phyloP scores from a whole-genome alignment of 2,329 filamentous ascomycete species.

The Fusarium lateritium region DNA sequence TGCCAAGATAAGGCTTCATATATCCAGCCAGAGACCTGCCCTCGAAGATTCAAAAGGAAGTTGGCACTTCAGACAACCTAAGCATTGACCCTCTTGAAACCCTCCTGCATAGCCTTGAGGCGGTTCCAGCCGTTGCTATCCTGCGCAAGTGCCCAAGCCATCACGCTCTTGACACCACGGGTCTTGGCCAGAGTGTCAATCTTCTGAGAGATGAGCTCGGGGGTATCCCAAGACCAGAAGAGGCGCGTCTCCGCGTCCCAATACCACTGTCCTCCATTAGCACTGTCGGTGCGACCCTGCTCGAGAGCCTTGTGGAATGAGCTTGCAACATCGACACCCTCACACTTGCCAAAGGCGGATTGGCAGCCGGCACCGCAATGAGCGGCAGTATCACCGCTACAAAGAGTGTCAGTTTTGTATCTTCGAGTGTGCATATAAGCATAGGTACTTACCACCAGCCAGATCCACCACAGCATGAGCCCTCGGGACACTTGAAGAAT shows the following conservation, averaged over 20 bases:
- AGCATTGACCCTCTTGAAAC: slow-evolving; percentile 17
- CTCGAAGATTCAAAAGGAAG: too few species aligned
- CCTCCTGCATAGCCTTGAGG: slow-evolving; percentile 59
- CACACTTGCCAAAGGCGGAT: slow-evolving; percentile 35
- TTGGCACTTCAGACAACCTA: not conserved
- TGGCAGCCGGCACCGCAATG: slow-evolving; percentile 46
- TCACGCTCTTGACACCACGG: slow-evolving; percentile 63
- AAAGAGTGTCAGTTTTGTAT: not conserved
- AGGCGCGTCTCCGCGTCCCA: slow-evolving; percentile 62
- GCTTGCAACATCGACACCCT: slow-evolving; percentile 32
- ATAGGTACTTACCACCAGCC: slow-evolving; percentile 42
- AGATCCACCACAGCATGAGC: slow-evolving; percentile 37
- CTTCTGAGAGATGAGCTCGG: slow-evolving; percentile 63
- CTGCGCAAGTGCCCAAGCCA: slow-evolving; percentile 68
- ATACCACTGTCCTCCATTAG: slow-evolving; percentile 69
- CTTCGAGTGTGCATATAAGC: not conserved
- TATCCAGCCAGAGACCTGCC: too few species aligned
- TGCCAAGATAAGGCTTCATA: too few species aligned
- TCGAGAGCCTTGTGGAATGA: slow-evolving; percentile 60
- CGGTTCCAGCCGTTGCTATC: slow-evolving; percentile 62
- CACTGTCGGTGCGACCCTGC: slow-evolving; percentile 60
- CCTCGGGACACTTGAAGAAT: slow-evolving; percentile 32
- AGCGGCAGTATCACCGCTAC: slow-evolving; percentile 35
- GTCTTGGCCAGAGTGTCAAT: slow-evolving; percentile 60
- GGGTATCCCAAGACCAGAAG: slow-evolving; percentile 71